Evolutionary conservation across 2,329 filamentous ascomycete genomes (phyloP).

Genomic region (Ascosphaera apis): DNA sequence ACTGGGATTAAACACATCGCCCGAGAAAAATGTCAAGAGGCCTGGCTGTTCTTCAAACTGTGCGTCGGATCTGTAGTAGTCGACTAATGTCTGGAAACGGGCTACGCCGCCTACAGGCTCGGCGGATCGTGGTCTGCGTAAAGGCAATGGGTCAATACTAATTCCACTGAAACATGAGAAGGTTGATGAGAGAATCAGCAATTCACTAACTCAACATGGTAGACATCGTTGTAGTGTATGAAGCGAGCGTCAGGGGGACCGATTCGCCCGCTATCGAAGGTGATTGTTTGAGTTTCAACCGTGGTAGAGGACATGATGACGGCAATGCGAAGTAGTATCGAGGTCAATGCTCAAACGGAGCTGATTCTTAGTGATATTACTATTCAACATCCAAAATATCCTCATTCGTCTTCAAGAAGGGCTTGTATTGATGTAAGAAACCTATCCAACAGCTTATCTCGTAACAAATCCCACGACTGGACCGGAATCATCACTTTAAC

Average conservation of each 20-base stretch:
- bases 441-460: too few relatives aligned
- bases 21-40: conserved; percentile 63
- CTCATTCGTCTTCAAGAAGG: too few relatives aligned
- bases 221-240: conserved; percentile 84
- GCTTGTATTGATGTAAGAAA: too few relatives aligned
- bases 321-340: too few relatives aligned
- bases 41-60: conserved; percentile 39
- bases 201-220: conserved; percentile 46
- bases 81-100: conserved; percentile 56
- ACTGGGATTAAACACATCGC: conserved; percentile 81
- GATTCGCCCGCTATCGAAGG: conserved; percentile 19
- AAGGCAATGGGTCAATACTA: conserved; percentile 2
- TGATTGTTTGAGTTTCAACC: conserved; percentile 11
- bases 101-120: conserved; percentile 66
- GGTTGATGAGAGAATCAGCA: not conserved
- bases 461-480: too few relatives aligned
- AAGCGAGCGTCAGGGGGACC: conserved; percentile 50
- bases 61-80: conserved; percentile 45
- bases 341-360: too few relatives aligned
- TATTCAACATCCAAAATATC: too few relatives aligned
- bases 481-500: too few relatives aligned
- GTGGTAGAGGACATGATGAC: too few relatives aligned
- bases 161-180: not conserved
- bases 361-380: too few relatives aligned
- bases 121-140: conserved; percentile 35